Conservation (phyloP, 192 early-diverging fungal genomes). For the Fimicolochytrium jonesii region DNA sequence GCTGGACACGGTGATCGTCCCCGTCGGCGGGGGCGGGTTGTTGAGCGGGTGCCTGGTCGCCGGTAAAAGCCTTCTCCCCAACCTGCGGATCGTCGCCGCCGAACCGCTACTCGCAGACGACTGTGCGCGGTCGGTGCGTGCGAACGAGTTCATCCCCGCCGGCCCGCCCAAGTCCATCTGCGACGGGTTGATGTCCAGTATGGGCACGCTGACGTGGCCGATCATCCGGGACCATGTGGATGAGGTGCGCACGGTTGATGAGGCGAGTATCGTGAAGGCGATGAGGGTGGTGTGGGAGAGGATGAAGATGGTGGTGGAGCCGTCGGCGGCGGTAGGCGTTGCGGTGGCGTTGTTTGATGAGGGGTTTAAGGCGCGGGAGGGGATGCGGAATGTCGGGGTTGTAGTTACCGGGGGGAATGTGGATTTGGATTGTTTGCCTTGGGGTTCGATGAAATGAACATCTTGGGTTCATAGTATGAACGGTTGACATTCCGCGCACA, state of each 20-base stretch:
- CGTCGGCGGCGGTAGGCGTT: constrained; percentile 45
- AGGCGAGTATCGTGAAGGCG: constrained; percentile 46
- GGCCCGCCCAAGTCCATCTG: constrained; percentile 36
- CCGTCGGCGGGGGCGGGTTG: constrained; percentile 56
- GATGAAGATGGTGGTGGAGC: constrained; percentile 53
- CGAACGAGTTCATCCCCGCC: neutral
- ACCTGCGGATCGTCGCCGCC: constrained; percentile 46
- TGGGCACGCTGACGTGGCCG: constrained; percentile 42
- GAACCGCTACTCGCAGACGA: constrained; percentile 45
- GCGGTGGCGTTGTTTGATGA: constrained; percentile 44
- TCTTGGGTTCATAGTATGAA: no score
- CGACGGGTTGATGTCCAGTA: constrained; percentile 46
- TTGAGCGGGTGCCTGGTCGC: constrained; percentile 45
- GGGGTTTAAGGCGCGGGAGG: constrained; percentile 15
- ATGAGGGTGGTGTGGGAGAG: constrained; percentile 47
- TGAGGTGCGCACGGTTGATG: constrained; percentile 47
- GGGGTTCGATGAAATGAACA: no score
- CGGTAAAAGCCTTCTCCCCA: constrained; percentile 28
- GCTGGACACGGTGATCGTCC: constrained; percentile 48
- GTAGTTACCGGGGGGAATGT: constrained; percentile 54
- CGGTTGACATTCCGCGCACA: no score
- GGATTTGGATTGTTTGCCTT: constrained; percentile 32
- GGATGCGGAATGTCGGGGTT: constrained; percentile 44
- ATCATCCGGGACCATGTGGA: constrained; percentile 48
- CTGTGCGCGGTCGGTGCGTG: constrained; percentile 24